Percentiles rank a stretch among this genome's conserved stretches.
phyloP scores from a whole-genome alignment of 768 basidiomycete species.

The Leucogyrophana mollusca region DNA sequence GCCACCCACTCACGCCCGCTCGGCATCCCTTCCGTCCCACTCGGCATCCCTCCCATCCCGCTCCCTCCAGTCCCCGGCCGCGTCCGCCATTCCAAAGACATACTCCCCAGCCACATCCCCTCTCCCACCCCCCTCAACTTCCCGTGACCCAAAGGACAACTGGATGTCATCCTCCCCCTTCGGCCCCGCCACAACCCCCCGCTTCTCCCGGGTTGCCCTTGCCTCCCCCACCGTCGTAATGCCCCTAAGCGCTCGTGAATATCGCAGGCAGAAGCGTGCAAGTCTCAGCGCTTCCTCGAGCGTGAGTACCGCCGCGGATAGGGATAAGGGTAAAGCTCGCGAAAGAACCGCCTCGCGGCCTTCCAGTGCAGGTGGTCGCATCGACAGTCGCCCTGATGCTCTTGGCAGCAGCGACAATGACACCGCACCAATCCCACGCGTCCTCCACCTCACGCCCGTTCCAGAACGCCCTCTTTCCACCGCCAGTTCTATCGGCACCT shows the following conservation, averaged over 20 bases:
- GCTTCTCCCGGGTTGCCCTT: conserved; percentile 28
- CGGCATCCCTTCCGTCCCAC: conserved; percentile 9
- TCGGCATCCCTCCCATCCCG: background rate
- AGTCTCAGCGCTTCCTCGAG: too few species aligned
- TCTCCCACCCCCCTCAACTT: conserved; percentile 7
- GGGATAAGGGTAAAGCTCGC: too few species aligned
- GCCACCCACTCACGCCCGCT: conserved; percentile 21
- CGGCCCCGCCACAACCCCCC: conserved; percentile 26
- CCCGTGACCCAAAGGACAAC: conserved; percentile 25
- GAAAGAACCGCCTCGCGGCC: too few species aligned
- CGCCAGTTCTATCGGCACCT: conserved; percentile 26
- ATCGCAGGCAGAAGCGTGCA: conserved; percentile 22
- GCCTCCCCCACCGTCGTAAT: conserved; percentile 27
- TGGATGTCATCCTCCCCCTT: conserved; percentile 28
- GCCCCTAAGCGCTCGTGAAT: conserved; percentile 28
- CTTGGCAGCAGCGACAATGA: too few species aligned
- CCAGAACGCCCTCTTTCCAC: conserved; percentile 17
- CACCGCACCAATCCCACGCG: too few species aligned
- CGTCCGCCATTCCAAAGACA: conserved; percentile 10
- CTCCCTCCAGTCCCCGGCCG: too few species aligned
- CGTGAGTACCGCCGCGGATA: background rate
- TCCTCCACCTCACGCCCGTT: conserved; percentile 8
- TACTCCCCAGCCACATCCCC: conserved; percentile 16
- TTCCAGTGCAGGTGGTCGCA: too few species aligned
- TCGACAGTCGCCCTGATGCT: too few species aligned